Percentiles rank a stretch among this genome's conserved stretches.
These are phyloP conservation scores for Avena insularis DNA, from an alignment of 176 grass and related monocot species.

Conservation along the genomic window DNA sequence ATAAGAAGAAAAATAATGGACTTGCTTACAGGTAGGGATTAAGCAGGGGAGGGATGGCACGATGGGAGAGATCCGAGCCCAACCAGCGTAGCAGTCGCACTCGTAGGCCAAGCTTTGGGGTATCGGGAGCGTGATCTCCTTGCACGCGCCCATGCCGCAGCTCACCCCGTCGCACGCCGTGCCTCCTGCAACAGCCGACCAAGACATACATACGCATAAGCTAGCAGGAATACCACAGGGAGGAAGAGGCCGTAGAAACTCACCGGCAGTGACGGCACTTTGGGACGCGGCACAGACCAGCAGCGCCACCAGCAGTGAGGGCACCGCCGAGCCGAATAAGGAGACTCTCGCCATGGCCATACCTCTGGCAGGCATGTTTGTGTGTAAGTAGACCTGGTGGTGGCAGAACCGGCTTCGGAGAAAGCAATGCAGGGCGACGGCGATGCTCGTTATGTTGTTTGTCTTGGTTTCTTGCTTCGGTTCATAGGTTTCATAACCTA, in stretches of 20 bases:
- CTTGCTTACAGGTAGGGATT: slow-evolving; percentile 28
- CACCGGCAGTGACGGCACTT: background rate
- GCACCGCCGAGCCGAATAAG: background rate
- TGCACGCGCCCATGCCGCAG: slow-evolving; percentile 42
- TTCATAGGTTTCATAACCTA: too few species aligned
- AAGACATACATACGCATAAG: too few species aligned
- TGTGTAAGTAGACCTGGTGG: too few species aligned
- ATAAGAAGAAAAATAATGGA: too few species aligned
- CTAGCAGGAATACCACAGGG: too few species aligned
- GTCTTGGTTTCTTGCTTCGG: too few species aligned
- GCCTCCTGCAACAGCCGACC: background rate
- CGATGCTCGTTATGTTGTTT: too few species aligned
- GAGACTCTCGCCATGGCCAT: slow-evolving; percentile 6
- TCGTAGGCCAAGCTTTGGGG: background rate
- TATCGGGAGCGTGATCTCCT: background rate
- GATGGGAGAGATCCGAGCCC: background rate
- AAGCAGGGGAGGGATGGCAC: background rate
- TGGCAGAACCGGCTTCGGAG: too few species aligned
- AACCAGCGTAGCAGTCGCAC: slow-evolving; percentile 43
- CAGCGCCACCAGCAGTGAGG: background rate
- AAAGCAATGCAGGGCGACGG: too few species aligned
- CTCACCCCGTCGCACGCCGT: slow-evolving; percentile 18
- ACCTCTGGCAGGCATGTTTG: background rate
- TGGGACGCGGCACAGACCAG: background rate
- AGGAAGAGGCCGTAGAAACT: background rate